Percentiles rank a stretch among this genome's conserved stretches.
phyloP scores from a whole-genome alignment of 1,284 basidiomycete species.

The Volvariella surrecta region DNA sequence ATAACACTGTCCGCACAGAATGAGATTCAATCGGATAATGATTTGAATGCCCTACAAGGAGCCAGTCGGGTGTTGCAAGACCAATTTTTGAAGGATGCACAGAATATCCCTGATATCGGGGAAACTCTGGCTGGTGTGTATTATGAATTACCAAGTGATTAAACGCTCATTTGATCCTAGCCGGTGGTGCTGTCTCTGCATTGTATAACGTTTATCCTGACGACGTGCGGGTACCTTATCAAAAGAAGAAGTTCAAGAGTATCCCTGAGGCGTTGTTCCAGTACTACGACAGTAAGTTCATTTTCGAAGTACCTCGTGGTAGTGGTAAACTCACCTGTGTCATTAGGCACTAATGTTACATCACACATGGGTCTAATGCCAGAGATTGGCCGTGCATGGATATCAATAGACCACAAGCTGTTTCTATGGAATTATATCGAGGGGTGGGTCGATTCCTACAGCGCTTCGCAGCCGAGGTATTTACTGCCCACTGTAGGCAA shows the following conservation, averaged over 20 bases:
- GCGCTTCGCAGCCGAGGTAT: conserved; percentile 2
- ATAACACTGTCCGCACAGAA: conserved; percentile 3
- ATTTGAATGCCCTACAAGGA: conserved; percentile 53
- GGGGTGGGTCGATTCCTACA: conserved; percentile 46
- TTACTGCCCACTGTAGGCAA: conserved; percentile 36
- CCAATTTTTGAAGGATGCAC: conserved; percentile 60
- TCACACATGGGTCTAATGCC: conserved; percentile 88
- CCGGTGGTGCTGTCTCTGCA: conserved; percentile 56
- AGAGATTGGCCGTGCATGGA: conserved; percentile 93
- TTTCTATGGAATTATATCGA: conserved; percentile 97
- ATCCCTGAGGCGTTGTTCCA: conserved; percentile 84
- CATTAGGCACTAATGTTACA: conserved; percentile 46
- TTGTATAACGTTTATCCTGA: conserved; percentile 73
- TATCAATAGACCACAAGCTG: conserved; percentile 90
- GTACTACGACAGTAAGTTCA: conserved; percentile 63
- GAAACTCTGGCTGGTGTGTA: conserved; percentile 52
- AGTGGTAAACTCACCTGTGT: conserved; percentile 10
- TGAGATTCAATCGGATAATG: conserved; percentile 31
- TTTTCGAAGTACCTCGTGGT: neutral
- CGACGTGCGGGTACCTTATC: conserved; percentile 73
- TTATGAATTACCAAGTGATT: neutral
- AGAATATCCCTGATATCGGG: conserved; percentile 63
- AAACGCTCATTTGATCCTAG: conserved; percentile 21
- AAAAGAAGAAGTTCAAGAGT: conserved; percentile 65
- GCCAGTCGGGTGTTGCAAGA: conserved; percentile 62